Evolutionary conservation across 768 basidiomycete genomes (phyloP), one percentile per base, ranked within the genome.

Genomic region (Rubroboletus pulcherrimus): DNA sequence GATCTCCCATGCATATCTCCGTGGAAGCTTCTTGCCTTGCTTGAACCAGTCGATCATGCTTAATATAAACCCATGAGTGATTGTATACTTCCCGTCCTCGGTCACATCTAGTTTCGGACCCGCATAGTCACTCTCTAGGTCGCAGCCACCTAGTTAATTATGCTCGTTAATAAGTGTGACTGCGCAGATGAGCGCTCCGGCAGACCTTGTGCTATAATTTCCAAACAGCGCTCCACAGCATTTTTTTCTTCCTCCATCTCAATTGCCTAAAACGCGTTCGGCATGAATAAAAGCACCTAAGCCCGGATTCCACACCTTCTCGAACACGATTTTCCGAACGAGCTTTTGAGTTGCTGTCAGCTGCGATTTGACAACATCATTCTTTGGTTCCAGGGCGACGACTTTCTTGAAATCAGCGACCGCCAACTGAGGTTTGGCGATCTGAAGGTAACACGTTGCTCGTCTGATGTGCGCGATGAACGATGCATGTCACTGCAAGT

Each of bases 1-100:
- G 62, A 99, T 98, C 74, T 98, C 93, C 95, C 93, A 98, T 29
- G 87, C 93, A 57, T 93, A 88, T 72, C 95, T 81, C 71, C 86
- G 85, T 5, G 93, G 85, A 45, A 98, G 73, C n/a, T 87, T 79
- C 70, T 97, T 97, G n/a, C 93, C 94, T 42, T 85, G 81, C 76
- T 94, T 95, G 75, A 97, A 98, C 85, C 86, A 91, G 59, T 86
- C 77, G 47, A 97, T 85, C 93, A 98, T 94, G 38, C 75, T 79
- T 59, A 81, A 79, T 58, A 99, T 77, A 70, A 98, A 99, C 51
- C 86, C 80, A 37, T 80, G 71, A 26, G 86, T 90, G 59, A 95
- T 89, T 47, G 71, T 75, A 72, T 83, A 93, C 73, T 85, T 84
- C 48, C 83, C 86, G 59, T 84, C 80, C 51, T 83, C 78, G 40